Percentiles rank a stretch among this genome's conserved stretches.
Conservation (phyloP, 2,329 filamentous ascomycete species). For the Penicillium sclerotiorum region DNA sequence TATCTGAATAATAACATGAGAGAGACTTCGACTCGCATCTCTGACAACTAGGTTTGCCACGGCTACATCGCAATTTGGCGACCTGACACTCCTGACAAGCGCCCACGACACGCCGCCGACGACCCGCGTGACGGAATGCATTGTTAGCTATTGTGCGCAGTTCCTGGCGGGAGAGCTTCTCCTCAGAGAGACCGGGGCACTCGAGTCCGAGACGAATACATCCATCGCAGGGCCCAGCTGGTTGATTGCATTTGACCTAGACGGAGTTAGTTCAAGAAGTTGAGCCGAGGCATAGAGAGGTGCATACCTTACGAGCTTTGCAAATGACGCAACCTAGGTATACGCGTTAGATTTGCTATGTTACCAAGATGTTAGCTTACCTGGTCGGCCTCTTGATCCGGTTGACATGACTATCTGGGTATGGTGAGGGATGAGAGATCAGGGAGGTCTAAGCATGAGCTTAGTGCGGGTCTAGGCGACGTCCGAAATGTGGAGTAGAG, state of each 20-base stretch:
- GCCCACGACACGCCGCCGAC: neutral
- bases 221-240: neutral
- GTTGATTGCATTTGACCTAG: constrained; percentile 1
- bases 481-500: no score
- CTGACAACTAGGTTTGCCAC: constrained; percentile 1
- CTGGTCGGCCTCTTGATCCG: neutral
- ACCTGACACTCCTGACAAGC: constrained; percentile 5
- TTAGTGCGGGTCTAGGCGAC: no score
- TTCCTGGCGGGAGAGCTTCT: neutral
- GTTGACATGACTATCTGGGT: neutral
- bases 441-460: no score
- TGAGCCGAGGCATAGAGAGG: neutral
- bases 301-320: constrained; percentile 8
- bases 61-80: neutral
- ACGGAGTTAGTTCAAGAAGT: neutral
- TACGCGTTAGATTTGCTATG: neutral
- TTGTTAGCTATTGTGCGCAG: neutral
- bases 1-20: neutral
- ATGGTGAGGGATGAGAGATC: no score
- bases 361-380: neutral
- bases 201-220: neutral
- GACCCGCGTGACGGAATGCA: neutral
- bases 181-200: neutral
- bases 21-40: neutral
- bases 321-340: constrained; percentile 7